phyloP scores from a whole-genome alignment of 306 rosid genomes.

The Prunus padus region DNA sequence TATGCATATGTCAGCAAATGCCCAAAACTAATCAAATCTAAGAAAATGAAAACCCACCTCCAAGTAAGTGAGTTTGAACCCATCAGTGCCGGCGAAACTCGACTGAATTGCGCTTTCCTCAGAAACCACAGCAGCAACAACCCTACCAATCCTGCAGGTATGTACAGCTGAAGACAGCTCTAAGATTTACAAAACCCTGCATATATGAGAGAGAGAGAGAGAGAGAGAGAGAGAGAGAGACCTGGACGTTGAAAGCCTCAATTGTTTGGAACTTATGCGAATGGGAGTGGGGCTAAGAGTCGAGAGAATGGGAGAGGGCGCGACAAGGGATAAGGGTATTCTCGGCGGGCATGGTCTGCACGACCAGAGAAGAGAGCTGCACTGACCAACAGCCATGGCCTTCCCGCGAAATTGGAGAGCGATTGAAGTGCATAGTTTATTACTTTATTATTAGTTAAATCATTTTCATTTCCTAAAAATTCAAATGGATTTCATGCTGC shows the following conservation, averaged over 20 bases:
- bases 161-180: neutral
- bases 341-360: slow-evolving; percentile 29
- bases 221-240: slow-evolving; percentile 28
- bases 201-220: neutral
- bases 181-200: neutral
- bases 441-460: neutral
- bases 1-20: slow-evolving; percentile 10
- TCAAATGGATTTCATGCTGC: slow-evolving; percentile 28
- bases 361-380: slow-evolving; percentile 39
- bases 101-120: slow-evolving; percentile 58
- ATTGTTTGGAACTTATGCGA: slow-evolving; percentile 25
- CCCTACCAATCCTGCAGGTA: slow-evolving; percentile 38
- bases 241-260: slow-evolving; percentile 44
- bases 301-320: slow-evolving; percentile 26
- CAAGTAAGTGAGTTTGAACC: slow-evolving; percentile 75
- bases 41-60: slow-evolving; percentile 56
- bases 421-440: neutral
- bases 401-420: slow-evolving; percentile 5
- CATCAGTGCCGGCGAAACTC: slow-evolving; percentile 46
- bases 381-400: slow-evolving; percentile 54
- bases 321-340: slow-evolving; percentile 28
- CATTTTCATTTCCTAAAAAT: neutral
- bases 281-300: slow-evolving; percentile 16
- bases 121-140: slow-evolving; percentile 62
- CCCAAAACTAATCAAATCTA: slow-evolving; percentile 21